phyloP scores from a whole-genome alignment of 768 basidiomycete species.

The Suillus spraguei region DNA sequence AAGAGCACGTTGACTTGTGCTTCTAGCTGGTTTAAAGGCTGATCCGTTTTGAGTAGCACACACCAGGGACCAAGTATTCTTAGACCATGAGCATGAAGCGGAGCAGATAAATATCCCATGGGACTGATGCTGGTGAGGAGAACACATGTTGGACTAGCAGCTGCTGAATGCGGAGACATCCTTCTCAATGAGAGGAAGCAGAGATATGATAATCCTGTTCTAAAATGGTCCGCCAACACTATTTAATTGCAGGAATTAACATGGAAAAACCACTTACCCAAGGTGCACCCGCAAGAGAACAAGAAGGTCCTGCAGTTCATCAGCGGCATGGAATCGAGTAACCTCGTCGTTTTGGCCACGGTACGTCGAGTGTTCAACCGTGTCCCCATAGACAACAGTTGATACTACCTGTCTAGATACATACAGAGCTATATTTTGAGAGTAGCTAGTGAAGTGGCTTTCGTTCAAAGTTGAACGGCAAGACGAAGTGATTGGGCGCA shows the following conservation, averaged over 20 bases:
- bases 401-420: neutral
- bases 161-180: neutral
- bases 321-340: neutral
- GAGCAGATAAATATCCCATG: neutral
- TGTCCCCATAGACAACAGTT: neutral
- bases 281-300: neutral
- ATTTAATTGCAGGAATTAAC: neutral
- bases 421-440: neutral
- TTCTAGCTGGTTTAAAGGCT: neutral
- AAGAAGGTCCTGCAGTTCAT: neutral
- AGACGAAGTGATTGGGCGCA: neutral
- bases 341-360: neutral
- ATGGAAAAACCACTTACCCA: neutral
- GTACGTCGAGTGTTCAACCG: neutral
- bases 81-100: neutral
- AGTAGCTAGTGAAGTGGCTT: neutral
- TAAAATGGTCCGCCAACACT: neutral
- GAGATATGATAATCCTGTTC: neutral
- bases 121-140: neutral
- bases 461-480: neutral
- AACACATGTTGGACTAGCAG: neutral
- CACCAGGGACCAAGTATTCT: neutral
- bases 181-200: conserved; percentile 3
- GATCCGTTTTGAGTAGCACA: neutral
- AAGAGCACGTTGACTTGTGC: neutral